These are phyloP conservation scores for Blakeslea trispora DNA, from an alignment of 371 early-diverging fungal genomes.

Conservation along the genomic window DNA sequence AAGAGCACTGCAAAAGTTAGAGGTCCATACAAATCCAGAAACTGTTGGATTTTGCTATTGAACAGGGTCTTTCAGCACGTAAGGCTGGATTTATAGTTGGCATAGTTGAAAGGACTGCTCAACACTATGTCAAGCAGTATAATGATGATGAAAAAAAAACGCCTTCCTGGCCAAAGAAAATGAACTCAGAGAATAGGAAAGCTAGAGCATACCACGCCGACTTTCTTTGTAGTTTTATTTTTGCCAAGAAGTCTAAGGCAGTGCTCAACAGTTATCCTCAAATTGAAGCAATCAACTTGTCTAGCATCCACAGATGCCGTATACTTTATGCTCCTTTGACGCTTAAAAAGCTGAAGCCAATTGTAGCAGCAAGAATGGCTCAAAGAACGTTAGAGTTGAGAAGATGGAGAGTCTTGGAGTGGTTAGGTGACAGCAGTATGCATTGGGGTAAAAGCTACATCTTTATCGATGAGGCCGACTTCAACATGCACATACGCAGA, in stretches of 20 bases:
- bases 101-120: too few species aligned
- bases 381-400: slow-evolving; percentile 2
- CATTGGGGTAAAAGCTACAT: slow-evolving; percentile 7
- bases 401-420: slow-evolving; percentile 10
- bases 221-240: slow-evolving; percentile 4
- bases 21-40: too few species aligned
- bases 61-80: too few species aligned
- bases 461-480: slow-evolving; percentile 22
- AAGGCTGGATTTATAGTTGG: too few species aligned
- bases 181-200: slow-evolving; percentile 3
- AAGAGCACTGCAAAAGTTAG: too few species aligned
- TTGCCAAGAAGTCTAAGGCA: not conserved
- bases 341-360: slow-evolving; percentile 3
- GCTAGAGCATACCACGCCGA: slow-evolving; percentile 2
- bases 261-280: not conserved
- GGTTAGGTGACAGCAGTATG: slow-evolving; percentile 4
- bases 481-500: slow-evolving; percentile 13
- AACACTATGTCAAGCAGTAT: slow-evolving; percentile 10
- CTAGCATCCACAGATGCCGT: slow-evolving; percentile 1
- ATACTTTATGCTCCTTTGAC: slow-evolving; percentile 3
- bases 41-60: too few species aligned
- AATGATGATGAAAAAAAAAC: slow-evolving; percentile 8
- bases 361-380: slow-evolving; percentile 5
- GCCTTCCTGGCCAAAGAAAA: slow-evolving; percentile 2
- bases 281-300: slow-evolving; percentile 3